phyloP scores from a whole-genome alignment of 306 rosid genomes.

The Quercus glauca region DNA sequence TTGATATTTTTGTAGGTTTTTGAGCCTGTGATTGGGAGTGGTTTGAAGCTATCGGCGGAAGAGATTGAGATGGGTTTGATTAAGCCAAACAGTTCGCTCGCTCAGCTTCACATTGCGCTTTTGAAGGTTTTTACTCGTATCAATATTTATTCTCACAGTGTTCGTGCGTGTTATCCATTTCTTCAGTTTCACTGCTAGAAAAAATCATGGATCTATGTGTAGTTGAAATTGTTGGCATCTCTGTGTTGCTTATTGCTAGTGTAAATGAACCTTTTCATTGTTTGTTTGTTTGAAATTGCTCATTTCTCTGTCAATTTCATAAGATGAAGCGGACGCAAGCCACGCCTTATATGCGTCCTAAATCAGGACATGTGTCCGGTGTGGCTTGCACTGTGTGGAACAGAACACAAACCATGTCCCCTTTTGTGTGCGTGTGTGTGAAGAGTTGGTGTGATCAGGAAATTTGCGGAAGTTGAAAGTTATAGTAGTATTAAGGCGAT shows the following conservation, averaged over 20 bases:
- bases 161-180: neutral
- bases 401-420: no score
- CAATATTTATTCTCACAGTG: neutral
- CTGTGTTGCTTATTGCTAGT: neutral
- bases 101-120: conserved; percentile 69
- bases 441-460: neutral
- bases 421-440: neutral
- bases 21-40: conserved; percentile 57
- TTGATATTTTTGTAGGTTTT: conserved; percentile 49
- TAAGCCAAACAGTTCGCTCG: conserved; percentile 48
- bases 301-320: neutral
- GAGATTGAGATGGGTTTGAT: conserved; percentile 72
- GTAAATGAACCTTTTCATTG: neutral
- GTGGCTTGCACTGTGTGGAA: no score
- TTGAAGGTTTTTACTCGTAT: conserved; percentile 52
- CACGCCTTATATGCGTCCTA: no score
- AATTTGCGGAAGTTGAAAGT: neutral
- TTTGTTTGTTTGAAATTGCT: neutral
- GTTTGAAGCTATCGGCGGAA: conserved; percentile 60
- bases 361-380: neutral
- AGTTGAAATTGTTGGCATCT: neutral
- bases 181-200: neutral
- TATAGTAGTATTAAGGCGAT: neutral
- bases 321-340: neutral
- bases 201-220: neutral